These are phyloP conservation scores for Amanita fuliginea DNA, from an alignment of 768 basidiomycete genomes.

Conservation along the genomic window DNA sequence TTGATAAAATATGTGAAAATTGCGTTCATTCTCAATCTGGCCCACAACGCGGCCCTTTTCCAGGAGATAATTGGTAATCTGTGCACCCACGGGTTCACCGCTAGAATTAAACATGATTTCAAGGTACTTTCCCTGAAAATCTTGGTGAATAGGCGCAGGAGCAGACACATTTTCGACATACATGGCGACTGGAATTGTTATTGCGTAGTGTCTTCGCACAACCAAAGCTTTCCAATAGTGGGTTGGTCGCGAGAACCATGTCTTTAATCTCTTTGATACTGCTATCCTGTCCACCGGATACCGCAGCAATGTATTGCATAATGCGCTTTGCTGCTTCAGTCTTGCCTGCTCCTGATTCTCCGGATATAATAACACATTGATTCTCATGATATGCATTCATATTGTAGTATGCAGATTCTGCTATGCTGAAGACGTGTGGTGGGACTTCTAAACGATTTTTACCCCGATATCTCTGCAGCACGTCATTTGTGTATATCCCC, in stretches of 20 bases:
- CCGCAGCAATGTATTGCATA: conserved; percentile 99
- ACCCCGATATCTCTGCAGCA: conserved; percentile 76
- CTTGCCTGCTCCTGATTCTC: conserved; percentile 98
- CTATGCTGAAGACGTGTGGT: conserved; percentile 96
- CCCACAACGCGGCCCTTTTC: conserved; percentile 97
- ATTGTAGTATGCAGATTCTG: conserved; percentile 95
- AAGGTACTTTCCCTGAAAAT: conserved; percentile 84
- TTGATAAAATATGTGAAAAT: conserved; percentile 99
- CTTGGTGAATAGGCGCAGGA: conserved; percentile 10
- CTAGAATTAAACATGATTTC: conserved; percentile 97
- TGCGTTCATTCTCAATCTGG: conserved; percentile 91
- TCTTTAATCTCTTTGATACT: conserved; percentile 98
- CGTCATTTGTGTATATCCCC: conserved; percentile 93
- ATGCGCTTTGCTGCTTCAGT: conserved; percentile 99
- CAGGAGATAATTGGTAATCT: conserved; percentile 96
- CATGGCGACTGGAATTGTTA: conserved; percentile 98
- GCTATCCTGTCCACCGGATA: conserved; percentile 78
- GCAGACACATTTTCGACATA: conserved; percentile 28
- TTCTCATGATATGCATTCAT: conserved; percentile 99
- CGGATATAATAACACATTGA: conserved; percentile 98
- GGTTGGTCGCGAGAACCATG: conserved; percentile 99
- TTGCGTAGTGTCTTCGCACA: conserved; percentile 98
- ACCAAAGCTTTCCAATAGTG: conserved; percentile 93
- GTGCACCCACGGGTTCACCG: conserved; percentile 93
- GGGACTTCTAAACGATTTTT: conserved; percentile 98